Percentiles rank a stretch among this genome's conserved stretches.
Evolutionary conservation across 345 rosid genomes (phyloP).

Genomic region (Acer saccharum): DNA sequence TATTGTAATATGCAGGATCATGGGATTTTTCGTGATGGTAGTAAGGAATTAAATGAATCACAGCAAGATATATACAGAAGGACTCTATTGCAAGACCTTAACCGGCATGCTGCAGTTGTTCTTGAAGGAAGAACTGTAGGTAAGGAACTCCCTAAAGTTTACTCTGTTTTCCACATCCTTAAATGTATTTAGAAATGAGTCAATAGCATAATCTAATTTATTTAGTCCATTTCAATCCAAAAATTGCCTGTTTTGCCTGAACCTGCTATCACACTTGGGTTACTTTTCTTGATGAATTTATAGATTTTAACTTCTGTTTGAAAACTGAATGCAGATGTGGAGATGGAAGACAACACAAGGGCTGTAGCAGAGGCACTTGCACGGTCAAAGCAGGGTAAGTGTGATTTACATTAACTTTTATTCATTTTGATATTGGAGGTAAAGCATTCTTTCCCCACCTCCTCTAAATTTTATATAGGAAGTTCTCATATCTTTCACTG

Average conservation of each 20-base stretch:
- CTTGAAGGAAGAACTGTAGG: slow-evolving; percentile 86
- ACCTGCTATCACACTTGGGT: background rate
- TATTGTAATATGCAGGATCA: slow-evolving; percentile 57
- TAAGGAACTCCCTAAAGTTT: slow-evolving; percentile 28
- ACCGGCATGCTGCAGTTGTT: slow-evolving; percentile 90
- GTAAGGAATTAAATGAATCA: slow-evolving; percentile 54
- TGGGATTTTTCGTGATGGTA: slow-evolving; percentile 73
- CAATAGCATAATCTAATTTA: background rate
- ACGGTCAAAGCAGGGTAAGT: slow-evolving; percentile 66
- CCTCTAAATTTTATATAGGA: background rate
- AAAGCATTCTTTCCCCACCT: slow-evolving; percentile 1
- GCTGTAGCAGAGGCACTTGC: slow-evolving; percentile 90
- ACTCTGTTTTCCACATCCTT: background rate
- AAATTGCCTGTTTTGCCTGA: background rate
- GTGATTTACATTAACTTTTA: slow-evolving; percentile 16
- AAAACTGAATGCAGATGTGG: slow-evolving; percentile 57
- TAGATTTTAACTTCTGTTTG: slow-evolving; percentile 20
- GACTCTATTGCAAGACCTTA: slow-evolving; percentile 78
- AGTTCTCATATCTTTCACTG: slow-evolving; percentile 21
- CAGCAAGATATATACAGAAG: slow-evolving; percentile 56
- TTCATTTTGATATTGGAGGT: background rate
- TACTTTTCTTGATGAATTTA: slow-evolving; percentile 1
- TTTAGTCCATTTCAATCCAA: background rate
- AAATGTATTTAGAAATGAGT: background rate
- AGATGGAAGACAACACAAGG: slow-evolving; percentile 70